A percentile compares a stretch with the other conserved stretches of the same genome.
These are phyloP conservation scores for Ilyonectria destructans DNA, from an alignment of 2,329 filamentous ascomycete species.

Conservation along the genomic window DNA sequence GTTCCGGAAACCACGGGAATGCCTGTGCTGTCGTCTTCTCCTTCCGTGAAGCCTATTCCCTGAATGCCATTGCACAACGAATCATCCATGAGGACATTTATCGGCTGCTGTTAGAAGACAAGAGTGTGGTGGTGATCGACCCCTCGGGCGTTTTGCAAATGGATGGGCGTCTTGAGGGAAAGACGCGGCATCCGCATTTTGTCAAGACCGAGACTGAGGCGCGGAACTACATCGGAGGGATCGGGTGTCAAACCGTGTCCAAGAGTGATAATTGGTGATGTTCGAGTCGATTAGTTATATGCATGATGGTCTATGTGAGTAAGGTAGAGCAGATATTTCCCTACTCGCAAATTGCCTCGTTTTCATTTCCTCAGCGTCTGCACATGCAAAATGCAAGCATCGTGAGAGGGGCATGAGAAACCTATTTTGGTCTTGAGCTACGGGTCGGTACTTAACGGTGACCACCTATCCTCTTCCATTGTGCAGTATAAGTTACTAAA, in stretches of 20 bases:
- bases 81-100: constrained; percentile 51
- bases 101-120: constrained; percentile 44
- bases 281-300: not conserved
- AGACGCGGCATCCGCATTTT: constrained; percentile 33
- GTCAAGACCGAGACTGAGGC: constrained; percentile 49
- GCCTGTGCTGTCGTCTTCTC: constrained; percentile 54
- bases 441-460: not conserved
- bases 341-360: not conserved
- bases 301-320: not conserved
- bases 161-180: constrained; percentile 27
- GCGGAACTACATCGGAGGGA: constrained; percentile 49
- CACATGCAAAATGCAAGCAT: not conserved
- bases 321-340: not conserved
- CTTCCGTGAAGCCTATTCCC: constrained; percentile 52
- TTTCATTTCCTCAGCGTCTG: not conserved
- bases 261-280: constrained; percentile 45
- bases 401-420: not conserved
- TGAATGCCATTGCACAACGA: constrained; percentile 50
- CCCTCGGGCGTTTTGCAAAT: constrained; percentile 47
- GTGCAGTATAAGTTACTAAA: not conserved
- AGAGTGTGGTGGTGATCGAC: constrained; percentile 53
- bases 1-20: constrained; percentile 44
- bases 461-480: not conserved
- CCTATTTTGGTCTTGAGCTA: not conserved
- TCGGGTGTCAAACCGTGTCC: constrained; percentile 48